Base-by-base conservation (phyloP, 2,329 filamentous ascomycete genomes). In the Dactylellina cionopaga region DNA sequence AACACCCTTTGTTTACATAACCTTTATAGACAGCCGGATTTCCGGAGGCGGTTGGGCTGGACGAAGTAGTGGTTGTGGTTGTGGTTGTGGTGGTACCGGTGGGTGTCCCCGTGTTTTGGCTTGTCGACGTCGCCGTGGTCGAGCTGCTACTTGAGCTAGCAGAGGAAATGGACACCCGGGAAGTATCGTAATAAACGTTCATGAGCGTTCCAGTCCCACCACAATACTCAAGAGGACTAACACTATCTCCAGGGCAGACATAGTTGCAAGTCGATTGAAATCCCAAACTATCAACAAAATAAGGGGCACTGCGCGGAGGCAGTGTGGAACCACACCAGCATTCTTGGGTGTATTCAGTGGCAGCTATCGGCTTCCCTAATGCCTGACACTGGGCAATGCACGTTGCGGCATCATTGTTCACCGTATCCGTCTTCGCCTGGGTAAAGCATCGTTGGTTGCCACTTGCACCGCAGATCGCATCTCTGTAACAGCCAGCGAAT, bases 391-490 rank as follows among this genome's bases (percentile, higher is more conserved):
- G 78, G 0, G 77, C 78, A 33, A 86, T 83, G 51, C 84, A 86
- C 74, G 79, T 78, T 25, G 79, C 79, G 15, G 81, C 83, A 1
- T 83, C 83, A 78, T 81, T 84, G 13, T 77, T 78, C 6, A 77
- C 78, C 6, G 78, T 68, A n/a, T 80, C 78, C n/a, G 79, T 78
- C 46, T 83, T 82, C 0, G 84, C 68, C 71, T 82, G 80, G 1
- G 72, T 79, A 9, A 85, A 82, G 10, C 81, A 82, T 0, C 85
- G 85, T 46, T 85, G 86, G 68, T 85, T 85, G 74, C 87, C 86
- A 47, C 81, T 82, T 78, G 80, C 87, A 77, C 86, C 87, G 2
- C 85, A 85, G 1, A 81, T 75, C 2, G 60, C 17, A 65, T 87
- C 87, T 5, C 82, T 81, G 74, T 84, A 87, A 13, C 80, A 77